phyloP scores from a whole-genome alignment of 78 protist genomes.

The Polysphondylium violaceum region DNA sequence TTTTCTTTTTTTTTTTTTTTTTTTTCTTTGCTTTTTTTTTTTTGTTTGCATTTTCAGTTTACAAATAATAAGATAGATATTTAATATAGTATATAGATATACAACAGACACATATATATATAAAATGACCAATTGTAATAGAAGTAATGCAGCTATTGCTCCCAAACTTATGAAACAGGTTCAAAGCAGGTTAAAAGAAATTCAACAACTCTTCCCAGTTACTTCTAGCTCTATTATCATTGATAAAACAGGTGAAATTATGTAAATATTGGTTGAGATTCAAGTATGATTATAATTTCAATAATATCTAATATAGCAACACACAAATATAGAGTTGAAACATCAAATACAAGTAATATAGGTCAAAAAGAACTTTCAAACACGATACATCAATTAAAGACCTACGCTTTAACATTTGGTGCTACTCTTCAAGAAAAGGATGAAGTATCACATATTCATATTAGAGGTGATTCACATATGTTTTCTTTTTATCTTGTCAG shows the following conservation, averaged over 20 bases:
- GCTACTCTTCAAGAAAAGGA: slow-evolving; percentile 71
- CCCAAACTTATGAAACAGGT: slow-evolving; percentile 72
- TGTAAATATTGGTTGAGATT: no score
- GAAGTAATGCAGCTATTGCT: slow-evolving; percentile 73
- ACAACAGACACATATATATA: background rate
- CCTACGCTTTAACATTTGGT: slow-evolving; percentile 67
- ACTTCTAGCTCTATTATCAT: slow-evolving; percentile 59
- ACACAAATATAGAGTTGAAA: slow-evolving; percentile 40
- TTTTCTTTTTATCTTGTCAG: slow-evolving; percentile 73
- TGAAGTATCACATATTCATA: slow-evolving; percentile 69
- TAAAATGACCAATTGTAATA: slow-evolving; percentile 69
- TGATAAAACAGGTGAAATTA: slow-evolving; percentile 69
- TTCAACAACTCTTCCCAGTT: slow-evolving; percentile 32
- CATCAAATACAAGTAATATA: background rate
- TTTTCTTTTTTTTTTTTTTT: background rate
- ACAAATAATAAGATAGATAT: no score
- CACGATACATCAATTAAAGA: slow-evolving; percentile 74
- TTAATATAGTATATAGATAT: no score
- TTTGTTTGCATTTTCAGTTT: background rate
- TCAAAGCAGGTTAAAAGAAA: slow-evolving; percentile 59
- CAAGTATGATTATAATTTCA: no score
- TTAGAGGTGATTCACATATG: slow-evolving; percentile 68
- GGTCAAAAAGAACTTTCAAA: slow-evolving; percentile 56
- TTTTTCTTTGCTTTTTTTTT: background rate
- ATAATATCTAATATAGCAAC: background rate